Conservation (phyloP, 768 basidiomycete species). For the Russula griseocarnosa region DNA sequence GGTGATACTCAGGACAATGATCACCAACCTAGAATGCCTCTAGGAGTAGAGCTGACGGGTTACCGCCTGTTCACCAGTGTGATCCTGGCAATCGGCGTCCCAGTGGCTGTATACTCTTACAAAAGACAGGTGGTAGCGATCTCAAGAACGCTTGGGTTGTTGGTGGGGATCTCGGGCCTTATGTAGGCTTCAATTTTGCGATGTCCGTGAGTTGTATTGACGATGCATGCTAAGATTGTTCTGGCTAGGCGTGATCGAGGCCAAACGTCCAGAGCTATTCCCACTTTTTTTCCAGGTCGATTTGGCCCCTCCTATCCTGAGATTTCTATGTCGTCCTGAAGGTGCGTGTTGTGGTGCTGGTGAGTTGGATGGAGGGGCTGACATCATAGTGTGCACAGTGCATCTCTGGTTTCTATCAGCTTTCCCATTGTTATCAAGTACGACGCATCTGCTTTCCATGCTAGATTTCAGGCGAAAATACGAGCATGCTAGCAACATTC, state of each 20-base stretch:
- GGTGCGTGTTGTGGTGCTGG: not conserved
- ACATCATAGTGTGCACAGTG: not conserved
- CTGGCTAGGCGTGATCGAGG: not conserved
- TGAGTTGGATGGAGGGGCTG: not conserved
- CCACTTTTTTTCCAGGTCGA: not conserved
- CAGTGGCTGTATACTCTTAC: not conserved
- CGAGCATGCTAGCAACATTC: not conserved
- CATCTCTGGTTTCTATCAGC: not conserved
- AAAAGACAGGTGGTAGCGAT: not conserved
- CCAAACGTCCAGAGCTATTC: not conserved
- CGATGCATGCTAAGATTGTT: not conserved
- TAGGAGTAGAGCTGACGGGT: slow-evolving; percentile 1
- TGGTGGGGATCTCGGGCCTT: not conserved
- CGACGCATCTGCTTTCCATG: not conserved
- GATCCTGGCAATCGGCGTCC: not conserved
- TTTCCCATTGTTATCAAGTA: not conserved
- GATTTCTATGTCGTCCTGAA: not conserved
- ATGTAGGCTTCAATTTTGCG: not conserved
- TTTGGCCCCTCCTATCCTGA: not conserved
- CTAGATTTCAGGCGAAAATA: not conserved
- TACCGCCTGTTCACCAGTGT: not conserved
- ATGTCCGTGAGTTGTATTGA: not conserved
- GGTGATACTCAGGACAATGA: not conserved
- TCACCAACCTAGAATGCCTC: not conserved
- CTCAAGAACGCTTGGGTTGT: not conserved